These are phyloP conservation scores for Apiospora rasikravindrae DNA, from an alignment of 2,329 filamentous ascomycete species.

Conservation along the genomic window DNA sequence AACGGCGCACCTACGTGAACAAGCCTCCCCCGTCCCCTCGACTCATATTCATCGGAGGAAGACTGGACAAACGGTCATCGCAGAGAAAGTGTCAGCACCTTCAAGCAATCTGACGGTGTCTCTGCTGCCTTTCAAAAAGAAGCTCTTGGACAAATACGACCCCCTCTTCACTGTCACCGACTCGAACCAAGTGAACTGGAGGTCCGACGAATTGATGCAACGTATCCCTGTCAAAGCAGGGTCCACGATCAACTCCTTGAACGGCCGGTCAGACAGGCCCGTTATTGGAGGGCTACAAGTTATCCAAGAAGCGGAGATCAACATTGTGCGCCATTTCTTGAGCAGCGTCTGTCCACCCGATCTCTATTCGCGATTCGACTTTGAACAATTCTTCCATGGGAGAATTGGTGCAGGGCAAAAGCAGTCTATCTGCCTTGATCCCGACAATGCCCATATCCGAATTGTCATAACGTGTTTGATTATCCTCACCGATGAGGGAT, in stretches of 20 bases:
- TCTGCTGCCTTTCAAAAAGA: slow-evolving; percentile 36
- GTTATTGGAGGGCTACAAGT: slow-evolving; percentile 27
- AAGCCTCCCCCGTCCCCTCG: background rate
- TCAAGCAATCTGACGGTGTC: slow-evolving; percentile 31
- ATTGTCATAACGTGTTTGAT: slow-evolving; percentile 35
- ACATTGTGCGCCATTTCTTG: slow-evolving; percentile 40
- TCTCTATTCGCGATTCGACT: slow-evolving; percentile 40
- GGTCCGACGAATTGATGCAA: slow-evolving; percentile 34
- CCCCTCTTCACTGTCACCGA: slow-evolving; percentile 37
- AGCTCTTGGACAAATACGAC: slow-evolving; percentile 36
- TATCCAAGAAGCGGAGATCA: slow-evolving; percentile 38
- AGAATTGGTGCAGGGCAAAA: slow-evolving; percentile 37
- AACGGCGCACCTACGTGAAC: slow-evolving; percentile 20
- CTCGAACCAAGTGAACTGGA: slow-evolving; percentile 35
- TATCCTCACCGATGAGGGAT: slow-evolving; percentile 34
- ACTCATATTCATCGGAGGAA: background rate
- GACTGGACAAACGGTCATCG: background rate
- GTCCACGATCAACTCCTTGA: background rate
- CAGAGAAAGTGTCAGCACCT: background rate
- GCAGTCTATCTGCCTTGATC: slow-evolving; percentile 39
- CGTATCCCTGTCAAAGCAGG: slow-evolving; percentile 31
- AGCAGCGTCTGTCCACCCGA: slow-evolving; percentile 39
- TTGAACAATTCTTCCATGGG: slow-evolving; percentile 40
- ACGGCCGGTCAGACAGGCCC: background rate
- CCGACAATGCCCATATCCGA: slow-evolving; percentile 38